These are phyloP conservation scores for Neophaeococcomyces aloes DNA, from an alignment of 2,329 filamentous ascomycete genomes.

Conservation along the genomic window DNA sequence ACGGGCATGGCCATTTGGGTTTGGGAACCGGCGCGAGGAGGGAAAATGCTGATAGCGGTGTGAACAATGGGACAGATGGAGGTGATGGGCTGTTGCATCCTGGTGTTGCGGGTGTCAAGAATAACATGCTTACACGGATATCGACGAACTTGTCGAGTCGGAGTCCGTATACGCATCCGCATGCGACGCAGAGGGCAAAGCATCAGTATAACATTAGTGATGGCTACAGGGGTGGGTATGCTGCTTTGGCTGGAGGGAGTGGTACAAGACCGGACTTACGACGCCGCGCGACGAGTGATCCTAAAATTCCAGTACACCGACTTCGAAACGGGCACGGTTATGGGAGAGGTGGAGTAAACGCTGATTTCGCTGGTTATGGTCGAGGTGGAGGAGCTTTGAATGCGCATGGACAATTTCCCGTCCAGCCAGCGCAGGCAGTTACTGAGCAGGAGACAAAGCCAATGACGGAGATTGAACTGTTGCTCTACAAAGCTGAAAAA, in stretches of 20 bases:
- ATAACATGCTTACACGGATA: neutral
- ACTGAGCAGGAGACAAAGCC: conserved; percentile 1
- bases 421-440: too few relatives aligned
- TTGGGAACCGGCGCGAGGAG: too few relatives aligned
- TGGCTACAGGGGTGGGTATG: neutral
- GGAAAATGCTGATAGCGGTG: too few relatives aligned
- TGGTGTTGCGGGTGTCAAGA: neutral
- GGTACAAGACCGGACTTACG: neutral
- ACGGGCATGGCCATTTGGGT: too few relatives aligned
- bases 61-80: neutral
- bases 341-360: neutral
- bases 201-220: conserved; percentile 2
- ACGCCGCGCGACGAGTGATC: conserved; percentile 4
- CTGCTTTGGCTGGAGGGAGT: neutral
- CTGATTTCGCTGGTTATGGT: neutral
- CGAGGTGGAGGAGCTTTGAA: too few relatives aligned
- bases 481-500: conserved; percentile 7
- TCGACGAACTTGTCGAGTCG: conserved; percentile 1
- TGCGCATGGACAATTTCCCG: too few relatives aligned
- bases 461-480: conserved; percentile 2
- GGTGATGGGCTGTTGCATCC: neutral
- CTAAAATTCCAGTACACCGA: neutral
- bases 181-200: neutral
- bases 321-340: neutral
- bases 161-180: neutral